Base-by-base conservation (phyloP, 192 early-diverging fungal species). In the Coemansia sp. region DNA sequence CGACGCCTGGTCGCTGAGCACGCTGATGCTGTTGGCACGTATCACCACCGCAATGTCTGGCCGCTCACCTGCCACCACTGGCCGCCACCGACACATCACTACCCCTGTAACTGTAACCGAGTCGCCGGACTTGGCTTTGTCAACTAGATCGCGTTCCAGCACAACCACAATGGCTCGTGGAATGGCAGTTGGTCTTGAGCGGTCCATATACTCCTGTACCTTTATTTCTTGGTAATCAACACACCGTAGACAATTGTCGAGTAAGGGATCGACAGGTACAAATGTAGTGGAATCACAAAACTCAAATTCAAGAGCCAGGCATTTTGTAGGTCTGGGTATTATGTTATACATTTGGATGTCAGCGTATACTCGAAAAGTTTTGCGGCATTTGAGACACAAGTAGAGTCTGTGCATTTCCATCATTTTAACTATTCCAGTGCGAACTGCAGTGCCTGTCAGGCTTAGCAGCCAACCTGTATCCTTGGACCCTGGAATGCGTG, bases 11-110 rank as follows among this genome's bases (percentile, higher is more conserved):
- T 99, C 95, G 57, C 91, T 89, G 60, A 90, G 93, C 67, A 93
- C 93, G 51, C 85, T 85, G 47, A 99, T 90, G 73, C 95, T 88
- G 81, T 99, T 99, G 62, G 97, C 95, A 79, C 97, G 95, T 69
- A 99, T 92, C 25, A 97, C 86, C 17, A 95, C 97, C 10, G 89
- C 87, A 75, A 99, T 97, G n/a, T 92, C 89, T 21, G 79, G 84
- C 2, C 91, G 83, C 17, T 88, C 83, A n/a, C 85, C 82, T 0
- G 41, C 64, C 5, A 64, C 60, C 19, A 71, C 56, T 35, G 74
- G 61, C 52, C 82, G 84, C 85, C 85, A 92, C 50, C 91, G 72
- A 2, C 86, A 54, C 10, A 87, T 86, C 15, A 90, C 76, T 0
- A 75, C 78, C 56, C 95, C 97, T 5, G 93, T 97, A 29, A 99